phyloP scores from a whole-genome alignment of 441 rosid species.

The Codiaeum variegatum region DNA sequence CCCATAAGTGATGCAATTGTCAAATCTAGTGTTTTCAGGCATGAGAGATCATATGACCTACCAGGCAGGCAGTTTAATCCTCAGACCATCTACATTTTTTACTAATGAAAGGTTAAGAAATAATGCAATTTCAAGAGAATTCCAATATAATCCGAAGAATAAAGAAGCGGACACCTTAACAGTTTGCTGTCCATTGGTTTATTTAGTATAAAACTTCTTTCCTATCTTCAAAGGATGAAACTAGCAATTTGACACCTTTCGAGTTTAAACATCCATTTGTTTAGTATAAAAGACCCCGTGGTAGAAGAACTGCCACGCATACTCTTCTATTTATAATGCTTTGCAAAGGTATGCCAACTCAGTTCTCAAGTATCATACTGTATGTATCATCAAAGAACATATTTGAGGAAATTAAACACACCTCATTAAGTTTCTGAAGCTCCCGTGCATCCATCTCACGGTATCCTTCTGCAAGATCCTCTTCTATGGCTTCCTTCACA shows the following conservation, averaged over 20 bases:
- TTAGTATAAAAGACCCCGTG: not conserved
- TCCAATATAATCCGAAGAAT: not conserved
- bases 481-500: conserved; percentile 81
- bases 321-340: not conserved
- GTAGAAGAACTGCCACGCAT: not conserved
- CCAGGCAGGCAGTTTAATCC: not conserved
- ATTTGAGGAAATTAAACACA: conserved; percentile 20
- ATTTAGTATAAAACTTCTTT: too few species aligned
- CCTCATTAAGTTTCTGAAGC: conserved; percentile 56
- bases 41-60: not conserved
- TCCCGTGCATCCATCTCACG: conserved; percentile 83
- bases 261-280: not conserved
- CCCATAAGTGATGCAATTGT: not conserved
- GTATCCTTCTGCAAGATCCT: conserved; percentile 81
- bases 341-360: not conserved
- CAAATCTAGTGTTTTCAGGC: not conserved
- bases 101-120: not conserved
- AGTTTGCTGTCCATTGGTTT: too few species aligned
- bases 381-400: conserved; percentile 5
- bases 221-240: not conserved
- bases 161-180: too few species aligned
- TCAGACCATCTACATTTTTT: not conserved
- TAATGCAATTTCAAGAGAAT: not conserved
- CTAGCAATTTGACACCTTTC: not conserved
- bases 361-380: not conserved